Evolutionary conservation across 768 basidiomycete genomes (phyloP).

Genomic region (Collybiopsis confluens): DNA sequence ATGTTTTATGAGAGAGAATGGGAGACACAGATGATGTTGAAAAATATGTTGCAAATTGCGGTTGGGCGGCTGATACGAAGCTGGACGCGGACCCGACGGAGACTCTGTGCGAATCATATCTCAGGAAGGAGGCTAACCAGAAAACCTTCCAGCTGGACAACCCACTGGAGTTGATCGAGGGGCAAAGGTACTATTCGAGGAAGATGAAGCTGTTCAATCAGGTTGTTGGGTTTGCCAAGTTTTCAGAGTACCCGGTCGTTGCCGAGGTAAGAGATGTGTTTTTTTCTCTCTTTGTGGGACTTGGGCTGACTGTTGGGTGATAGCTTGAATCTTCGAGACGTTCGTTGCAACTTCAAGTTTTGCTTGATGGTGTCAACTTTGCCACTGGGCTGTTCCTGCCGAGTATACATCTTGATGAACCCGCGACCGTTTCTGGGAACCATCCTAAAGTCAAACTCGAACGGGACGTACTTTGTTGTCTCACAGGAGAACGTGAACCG

Average conservation of each 20-base stretch:
- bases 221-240: conserved; percentile 94
- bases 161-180: conserved; percentile 76
- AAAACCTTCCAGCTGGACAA: conserved; percentile 43
- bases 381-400: conserved; percentile 88
- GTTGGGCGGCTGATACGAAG: conserved; percentile 82
- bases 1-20: conserved; percentile 72
- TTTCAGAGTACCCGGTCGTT: conserved; percentile 93
- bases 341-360: conserved; percentile 83
- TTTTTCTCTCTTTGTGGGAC: too few species aligned
- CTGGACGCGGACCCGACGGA: conserved; percentile 79
- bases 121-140: conserved; percentile 79
- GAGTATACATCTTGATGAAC: conserved; percentile 79
- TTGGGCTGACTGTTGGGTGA: neutral
- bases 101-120: conserved; percentile 90
- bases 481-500: conserved; percentile 88
- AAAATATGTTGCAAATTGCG: conserved; percentile 84
- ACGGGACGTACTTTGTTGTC: conserved; percentile 93
- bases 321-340: conserved; percentile 51
- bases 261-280: conserved; percentile 91
- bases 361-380: conserved; percentile 84
- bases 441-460: conserved; percentile 94
- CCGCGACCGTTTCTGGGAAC: conserved; percentile 76
- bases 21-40: conserved; percentile 81
- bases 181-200: conserved; percentile 64
- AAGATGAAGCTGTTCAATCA: conserved; percentile 78